Percentiles rank a stretch among this genome's conserved stretches.
Evolutionary conservation across 768 basidiomycete species (phyloP).

Genomic region (Pisolithus albus): DNA sequence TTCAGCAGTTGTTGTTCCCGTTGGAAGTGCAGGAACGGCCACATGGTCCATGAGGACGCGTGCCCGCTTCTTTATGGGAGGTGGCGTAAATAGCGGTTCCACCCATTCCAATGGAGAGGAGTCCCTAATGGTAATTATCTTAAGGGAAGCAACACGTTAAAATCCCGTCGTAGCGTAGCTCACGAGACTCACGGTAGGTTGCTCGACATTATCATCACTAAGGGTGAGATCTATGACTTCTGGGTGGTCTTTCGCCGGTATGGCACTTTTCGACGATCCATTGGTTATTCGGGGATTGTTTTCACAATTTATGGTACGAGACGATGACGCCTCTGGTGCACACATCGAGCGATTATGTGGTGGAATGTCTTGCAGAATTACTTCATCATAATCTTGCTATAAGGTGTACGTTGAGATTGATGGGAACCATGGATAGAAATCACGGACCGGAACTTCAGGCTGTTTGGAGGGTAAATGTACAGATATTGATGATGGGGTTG

Average conservation of each 20-base stretch:
- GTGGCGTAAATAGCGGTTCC: conserved; percentile 26
- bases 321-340: not conserved
- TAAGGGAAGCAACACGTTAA: not conserved
- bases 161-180: no score
- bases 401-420: not conserved
- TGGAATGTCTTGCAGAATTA: conserved; percentile 1
- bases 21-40: conserved; percentile 16
- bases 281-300: not conserved
- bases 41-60: conserved; percentile 13
- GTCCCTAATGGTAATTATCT: not conserved
- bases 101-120: conserved; percentile 7
- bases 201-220: not conserved
- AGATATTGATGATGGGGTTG: conserved; percentile 7
- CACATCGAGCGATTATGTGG: conserved; percentile 13
- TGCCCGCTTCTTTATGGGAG: conserved; percentile 11
- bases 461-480: conserved; percentile 3
- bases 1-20: conserved; percentile 14
- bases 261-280: not conserved
- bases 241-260: not conserved
- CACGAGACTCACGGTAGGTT: not conserved
- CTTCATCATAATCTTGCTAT: conserved; percentile 12
- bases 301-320: not conserved
- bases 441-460: conserved; percentile 11
- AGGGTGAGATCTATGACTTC: conserved; percentile 1
- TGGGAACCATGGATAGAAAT: not conserved